Base-by-base conservation (phyloP, 148 eudicot species). In the Simmondsia chinensis region DNA sequence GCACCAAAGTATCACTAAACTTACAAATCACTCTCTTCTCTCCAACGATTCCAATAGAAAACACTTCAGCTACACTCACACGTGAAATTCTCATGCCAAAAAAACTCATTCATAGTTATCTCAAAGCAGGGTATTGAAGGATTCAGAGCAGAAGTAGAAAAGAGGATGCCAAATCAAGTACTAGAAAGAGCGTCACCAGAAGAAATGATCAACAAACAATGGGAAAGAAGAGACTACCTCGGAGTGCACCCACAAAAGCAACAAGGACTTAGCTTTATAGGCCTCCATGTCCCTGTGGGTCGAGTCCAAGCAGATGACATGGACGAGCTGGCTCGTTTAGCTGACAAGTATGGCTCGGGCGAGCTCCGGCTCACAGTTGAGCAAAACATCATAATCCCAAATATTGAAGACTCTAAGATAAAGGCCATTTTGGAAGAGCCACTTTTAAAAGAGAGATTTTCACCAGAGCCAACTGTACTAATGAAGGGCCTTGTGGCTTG, bases 221-320 rank as follows among this genome's bases (percentile, higher is more conserved):
- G 97, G 97, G 93, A 84, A 50, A 73, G 97, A 45, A 73, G 95
- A 61, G 95, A 89, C 24, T 76, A 78, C 60, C 64, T 79, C 0
- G 97, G 97, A 30, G 88, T 82, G 16, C 82, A 89, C 22, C 88
- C 88, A 48, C 97, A 89, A 48, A 89, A 85, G 59, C 97, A 89
- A 48, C 65, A 76, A 61, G 97, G 94, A 42, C 61, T 73, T 11
- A 89, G 85, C 73, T 89, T 73, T 52, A 81, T 89, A 2, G 97
- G 97, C 9, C 63, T 85, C 42, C 95, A 89, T 77, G 62, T 85
- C 11, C 97, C 97, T 0, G 97, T 85, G 16, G 97, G 97, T 4
- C 87, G 97, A 3, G 53, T 89, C 56, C 95, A 89, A 44, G 95
- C 97, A 0, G 88, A 82, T 27, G 95, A 89, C 46, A 85, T 89